These are phyloP conservation scores for Talaromyces sp. DNA, from an alignment of 2,329 filamentous ascomycete species.

Conservation along the genomic window DNA sequence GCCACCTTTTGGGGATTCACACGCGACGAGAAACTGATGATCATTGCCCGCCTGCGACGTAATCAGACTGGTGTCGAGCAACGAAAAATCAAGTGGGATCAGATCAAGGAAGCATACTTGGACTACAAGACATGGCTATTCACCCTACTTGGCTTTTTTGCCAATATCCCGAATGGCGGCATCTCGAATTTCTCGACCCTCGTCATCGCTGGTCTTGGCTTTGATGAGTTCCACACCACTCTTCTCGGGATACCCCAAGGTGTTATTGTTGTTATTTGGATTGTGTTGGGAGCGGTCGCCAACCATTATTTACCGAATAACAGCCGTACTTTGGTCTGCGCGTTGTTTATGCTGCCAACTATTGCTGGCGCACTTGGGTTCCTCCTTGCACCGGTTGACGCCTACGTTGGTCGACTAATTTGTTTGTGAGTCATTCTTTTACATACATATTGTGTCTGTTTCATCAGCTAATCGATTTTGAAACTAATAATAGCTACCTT, in stretches of 20 bases:
- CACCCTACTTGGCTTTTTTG: constrained; percentile 4
- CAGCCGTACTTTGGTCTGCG: constrained; percentile 14
- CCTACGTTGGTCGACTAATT: constrained; percentile 17
- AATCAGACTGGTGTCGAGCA: constrained; percentile 8
- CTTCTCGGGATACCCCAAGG: constrained; percentile 34
- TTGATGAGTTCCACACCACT: constrained; percentile 28
- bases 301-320: constrained; percentile 19
- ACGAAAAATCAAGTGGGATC: constrained; percentile 5
- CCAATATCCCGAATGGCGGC: constrained; percentile 25
- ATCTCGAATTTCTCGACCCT: constrained; percentile 24
- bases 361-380: constrained; percentile 17
- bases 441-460: not conserved
- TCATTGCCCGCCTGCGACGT: constrained; percentile 4
- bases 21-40: constrained; percentile 5
- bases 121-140: constrained; percentile 7
- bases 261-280: constrained; percentile 24
- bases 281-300: constrained; percentile 14
- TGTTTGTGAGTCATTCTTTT: constrained; percentile 11
- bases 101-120: constrained; percentile 5
- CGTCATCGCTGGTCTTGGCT: constrained; percentile 37
- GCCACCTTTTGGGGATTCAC: constrained; percentile 6
- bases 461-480: not conserved
- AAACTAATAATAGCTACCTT: constrained; percentile 15
- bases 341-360: constrained; percentile 19
- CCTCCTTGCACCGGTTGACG: constrained; percentile 11